phyloP scores from a whole-genome alignment of 371 early-diverging fungal species.

The Apophysomyces sp. region DNA sequence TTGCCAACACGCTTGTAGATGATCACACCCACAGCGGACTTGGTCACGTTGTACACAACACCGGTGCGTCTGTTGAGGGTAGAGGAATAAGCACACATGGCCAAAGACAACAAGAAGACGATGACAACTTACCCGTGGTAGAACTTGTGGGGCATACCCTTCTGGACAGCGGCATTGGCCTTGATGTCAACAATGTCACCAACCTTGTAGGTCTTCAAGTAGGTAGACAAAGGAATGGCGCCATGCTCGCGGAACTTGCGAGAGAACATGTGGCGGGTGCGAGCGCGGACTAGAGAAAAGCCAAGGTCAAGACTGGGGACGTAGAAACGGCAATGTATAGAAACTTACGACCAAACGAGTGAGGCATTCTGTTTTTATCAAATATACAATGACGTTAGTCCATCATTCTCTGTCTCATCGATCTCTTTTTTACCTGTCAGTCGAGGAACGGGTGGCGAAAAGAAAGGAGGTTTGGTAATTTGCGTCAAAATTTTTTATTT shows the following conservation, averaged over 20 bases:
- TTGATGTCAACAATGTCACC: constrained; percentile 34
- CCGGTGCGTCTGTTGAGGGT: constrained; percentile 83
- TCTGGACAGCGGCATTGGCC: constrained; percentile 89
- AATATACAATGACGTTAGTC: background rate
- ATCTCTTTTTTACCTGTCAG: background rate
- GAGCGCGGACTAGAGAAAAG: constrained; percentile 76
- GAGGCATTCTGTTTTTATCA: constrained; percentile 68
- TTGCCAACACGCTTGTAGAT: constrained; percentile 98
- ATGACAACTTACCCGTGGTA: constrained; percentile 90
- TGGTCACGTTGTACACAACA: constrained; percentile 98
- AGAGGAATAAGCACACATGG: constrained; percentile 8
- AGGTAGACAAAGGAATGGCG: constrained; percentile 92
- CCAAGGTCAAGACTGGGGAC: background rate
- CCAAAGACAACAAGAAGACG: constrained; percentile 17
- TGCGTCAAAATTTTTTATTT: constrained; percentile 2
- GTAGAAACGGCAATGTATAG: background rate
- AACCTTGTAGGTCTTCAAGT: constrained; percentile 97
- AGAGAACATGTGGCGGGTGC: constrained; percentile 98
- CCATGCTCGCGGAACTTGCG: constrained; percentile 97
- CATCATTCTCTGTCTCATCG: background rate
- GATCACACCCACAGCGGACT: constrained; percentile 97
- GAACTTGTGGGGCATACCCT: constrained; percentile 99
- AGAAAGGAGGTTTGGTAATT: background rate
- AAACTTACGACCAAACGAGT: constrained; percentile 86
- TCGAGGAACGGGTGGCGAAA: constrained; percentile 2